Evolutionary conservation across 192 early-diverging fungal genomes (phyloP), one percentile per base, ranked within the genome.

Genomic region (Coemansia javaensis): DNA sequence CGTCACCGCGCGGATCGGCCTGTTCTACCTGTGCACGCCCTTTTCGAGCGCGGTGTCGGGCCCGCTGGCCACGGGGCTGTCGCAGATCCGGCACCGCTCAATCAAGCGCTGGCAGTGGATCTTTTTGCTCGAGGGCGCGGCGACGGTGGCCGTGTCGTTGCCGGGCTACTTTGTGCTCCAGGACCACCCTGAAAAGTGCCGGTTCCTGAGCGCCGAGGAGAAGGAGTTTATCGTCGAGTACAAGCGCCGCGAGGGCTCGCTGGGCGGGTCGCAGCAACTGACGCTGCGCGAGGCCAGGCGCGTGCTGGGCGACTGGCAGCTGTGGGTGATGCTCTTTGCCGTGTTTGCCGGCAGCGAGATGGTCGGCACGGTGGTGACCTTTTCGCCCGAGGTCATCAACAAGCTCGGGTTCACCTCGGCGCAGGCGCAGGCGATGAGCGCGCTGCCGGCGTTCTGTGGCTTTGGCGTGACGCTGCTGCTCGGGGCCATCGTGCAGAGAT

Each of bases 51-150:
- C 58, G 4, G 14, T 75, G 4, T 62, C 71, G 2, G 71, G 71
- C 7, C 71, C 71, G 5, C 37, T 75, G 35, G 71, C 71, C 0
- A 62, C 71, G 17, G 71, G 51, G 20, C 40, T 75, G 2, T 75
- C 71, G 36, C 59, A 66, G 12, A 75, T 75, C 25, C 25, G 55
- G 25, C 63, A 75, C 33, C 54, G 54, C 12, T 63, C 64, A 0
- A 55, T 75, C 41, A 56, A 54, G 35, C 58, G 64, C 17, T 75
- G 71, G 71, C 71, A 75, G 35, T 75, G 71, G 71, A 56, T 75
- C 28, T 75, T 75, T 59, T 42, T 75, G 13, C 58, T 75, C 48
- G 63, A 75, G 30, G 71, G 71, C 25, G 34, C 44, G 8, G 56
- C 67, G 15, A 75, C 71, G 24, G 32, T 75, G 2, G 32, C 50